These are phyloP conservation scores for Candida silvicultrix DNA, from an alignment of 805 yeast genomes.

Conservation along the genomic window DNA sequence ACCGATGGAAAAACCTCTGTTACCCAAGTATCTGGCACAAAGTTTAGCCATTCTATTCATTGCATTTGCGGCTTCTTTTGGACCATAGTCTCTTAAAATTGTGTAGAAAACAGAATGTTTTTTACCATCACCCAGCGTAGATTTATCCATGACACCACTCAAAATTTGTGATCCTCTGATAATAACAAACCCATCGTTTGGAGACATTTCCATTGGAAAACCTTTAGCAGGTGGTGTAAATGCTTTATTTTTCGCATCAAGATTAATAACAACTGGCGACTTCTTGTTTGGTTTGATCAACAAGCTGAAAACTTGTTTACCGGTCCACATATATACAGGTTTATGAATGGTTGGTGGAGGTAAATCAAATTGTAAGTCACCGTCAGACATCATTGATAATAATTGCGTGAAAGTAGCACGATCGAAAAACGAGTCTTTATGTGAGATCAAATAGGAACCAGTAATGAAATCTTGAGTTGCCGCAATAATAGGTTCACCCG, in stretches of 20 bases:
- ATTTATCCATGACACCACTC: slow-evolving; percentile 96
- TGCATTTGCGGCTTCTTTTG: slow-evolving; percentile 89
- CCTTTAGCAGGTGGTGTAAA: slow-evolving; percentile 69
- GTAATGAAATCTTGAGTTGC: slow-evolving; percentile 99
- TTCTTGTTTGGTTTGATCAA: slow-evolving; percentile 74
- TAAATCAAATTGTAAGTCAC: slow-evolving; percentile 75
- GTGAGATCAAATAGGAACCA: slow-evolving; percentile 88
- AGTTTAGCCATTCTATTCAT: slow-evolving; percentile 99
- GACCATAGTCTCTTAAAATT: slow-evolving; percentile 92
- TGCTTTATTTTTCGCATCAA: slow-evolving; percentile 93
- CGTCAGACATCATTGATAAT: slow-evolving; percentile 95
- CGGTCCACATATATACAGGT: slow-evolving; percentile 92
- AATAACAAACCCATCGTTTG: slow-evolving; percentile 91
- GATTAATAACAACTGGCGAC: slow-evolving; percentile 78
- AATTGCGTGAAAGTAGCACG: slow-evolving; percentile 78
- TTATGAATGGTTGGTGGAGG: slow-evolving; percentile 95
- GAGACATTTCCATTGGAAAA: slow-evolving; percentile 89
- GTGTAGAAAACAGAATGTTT: slow-evolving; percentile 95
- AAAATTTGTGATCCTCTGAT: slow-evolving; percentile 85
- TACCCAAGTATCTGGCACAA: slow-evolving; percentile 92
- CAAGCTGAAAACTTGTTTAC: slow-evolving; percentile 89
- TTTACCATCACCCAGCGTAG: slow-evolving; percentile 95
- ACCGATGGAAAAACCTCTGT: slow-evolving; percentile 96
- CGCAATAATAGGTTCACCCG: slow-evolving; percentile 98
- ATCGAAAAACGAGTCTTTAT: slow-evolving; percentile 90